These are phyloP conservation scores for Miamiensis avidus DNA, from an alignment of 169 alveolate genomes.

Conservation along the genomic window DNA sequence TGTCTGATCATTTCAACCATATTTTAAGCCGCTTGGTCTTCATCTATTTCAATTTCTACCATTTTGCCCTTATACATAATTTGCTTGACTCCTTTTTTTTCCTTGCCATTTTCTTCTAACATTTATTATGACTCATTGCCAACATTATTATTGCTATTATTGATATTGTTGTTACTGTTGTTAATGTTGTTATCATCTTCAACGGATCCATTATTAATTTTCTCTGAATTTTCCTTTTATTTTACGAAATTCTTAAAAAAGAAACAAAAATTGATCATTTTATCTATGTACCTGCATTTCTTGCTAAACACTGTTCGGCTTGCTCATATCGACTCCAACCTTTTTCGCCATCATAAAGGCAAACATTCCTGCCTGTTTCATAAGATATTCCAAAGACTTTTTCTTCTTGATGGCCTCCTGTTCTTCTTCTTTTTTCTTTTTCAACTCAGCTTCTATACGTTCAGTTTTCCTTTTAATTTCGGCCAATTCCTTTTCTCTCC, in stretches of 20 bases:
- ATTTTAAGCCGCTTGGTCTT: conserved; percentile 42
- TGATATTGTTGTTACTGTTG: conserved; percentile 22
- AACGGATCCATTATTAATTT: too few relatives aligned
- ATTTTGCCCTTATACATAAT: conserved; percentile 44
- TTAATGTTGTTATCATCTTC: too few relatives aligned
- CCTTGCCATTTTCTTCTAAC: conserved; percentile 24
- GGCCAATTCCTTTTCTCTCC: conserved; percentile 84
- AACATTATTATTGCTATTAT: too few relatives aligned
- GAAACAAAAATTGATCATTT: too few relatives aligned
- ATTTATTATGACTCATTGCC: not conserved
- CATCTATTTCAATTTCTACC: conserved; percentile 47
- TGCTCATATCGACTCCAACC: conserved; percentile 75
- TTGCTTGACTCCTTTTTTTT: conserved; percentile 26
- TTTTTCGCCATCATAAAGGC: conserved; percentile 87
- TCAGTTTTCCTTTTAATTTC: conserved; percentile 85
- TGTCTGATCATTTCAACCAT: conserved; percentile 46
- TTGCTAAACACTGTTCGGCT: not conserved
- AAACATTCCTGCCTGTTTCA: conserved; percentile 86
- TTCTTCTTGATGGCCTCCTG: conserved; percentile 78
- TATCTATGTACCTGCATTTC: too few relatives aligned
- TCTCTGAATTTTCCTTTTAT: too few relatives aligned
- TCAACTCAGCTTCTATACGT: conserved; percentile 76
- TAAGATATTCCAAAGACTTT: conserved; percentile 84
- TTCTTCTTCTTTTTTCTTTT: conserved; percentile 84
- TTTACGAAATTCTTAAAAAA: too few relatives aligned